Evolutionary conservation across 768 basidiomycete genomes (phyloP).

Genomic region (Hemileccinum impolitum): DNA sequence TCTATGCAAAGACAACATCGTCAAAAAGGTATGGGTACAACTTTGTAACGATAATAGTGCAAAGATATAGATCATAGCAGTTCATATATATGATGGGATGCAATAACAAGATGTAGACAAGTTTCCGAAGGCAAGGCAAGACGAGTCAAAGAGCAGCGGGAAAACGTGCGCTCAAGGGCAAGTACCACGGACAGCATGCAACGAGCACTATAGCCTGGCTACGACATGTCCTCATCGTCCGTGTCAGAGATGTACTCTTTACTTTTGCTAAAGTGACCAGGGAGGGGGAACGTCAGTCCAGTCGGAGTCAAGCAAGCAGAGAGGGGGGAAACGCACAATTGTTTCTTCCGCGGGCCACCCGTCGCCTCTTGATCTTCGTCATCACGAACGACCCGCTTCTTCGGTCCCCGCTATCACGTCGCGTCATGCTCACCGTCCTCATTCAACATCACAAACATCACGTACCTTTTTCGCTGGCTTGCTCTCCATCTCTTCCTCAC

Average conservation of each 20-base stretch:
- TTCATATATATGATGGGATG: too few species aligned
- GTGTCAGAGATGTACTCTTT: conserved; percentile 86
- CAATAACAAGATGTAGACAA: too few species aligned
- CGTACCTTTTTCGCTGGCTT: conserved; percentile 69
- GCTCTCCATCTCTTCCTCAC: conserved; percentile 58
- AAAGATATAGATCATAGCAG: too few species aligned
- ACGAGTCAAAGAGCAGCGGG: too few species aligned
- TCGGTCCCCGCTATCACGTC: conserved; percentile 42
- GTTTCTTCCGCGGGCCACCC: conserved; percentile 68
- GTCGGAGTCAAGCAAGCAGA: too few species aligned
- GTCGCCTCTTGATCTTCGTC: conserved; percentile 72
- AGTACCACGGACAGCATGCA: too few species aligned
- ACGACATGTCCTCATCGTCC: conserved; percentile 74
- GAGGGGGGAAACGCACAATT: conserved; percentile 56
- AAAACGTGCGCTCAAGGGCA: too few species aligned
- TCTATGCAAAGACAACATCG: too few species aligned
- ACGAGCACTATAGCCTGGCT: too few species aligned
- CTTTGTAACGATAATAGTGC: too few species aligned
- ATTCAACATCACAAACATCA: not conserved
- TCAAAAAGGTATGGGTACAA: too few species aligned
- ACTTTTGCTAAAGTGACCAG: conserved; percentile 61
- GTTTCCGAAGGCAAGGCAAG: too few species aligned
- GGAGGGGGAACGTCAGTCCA: not conserved
- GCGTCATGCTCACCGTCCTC: not conserved
- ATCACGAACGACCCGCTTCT: conserved; percentile 76